Conservation (phyloP, 768 basidiomycete genomes). For the Lanmaoa pseudosensibilis region DNA sequence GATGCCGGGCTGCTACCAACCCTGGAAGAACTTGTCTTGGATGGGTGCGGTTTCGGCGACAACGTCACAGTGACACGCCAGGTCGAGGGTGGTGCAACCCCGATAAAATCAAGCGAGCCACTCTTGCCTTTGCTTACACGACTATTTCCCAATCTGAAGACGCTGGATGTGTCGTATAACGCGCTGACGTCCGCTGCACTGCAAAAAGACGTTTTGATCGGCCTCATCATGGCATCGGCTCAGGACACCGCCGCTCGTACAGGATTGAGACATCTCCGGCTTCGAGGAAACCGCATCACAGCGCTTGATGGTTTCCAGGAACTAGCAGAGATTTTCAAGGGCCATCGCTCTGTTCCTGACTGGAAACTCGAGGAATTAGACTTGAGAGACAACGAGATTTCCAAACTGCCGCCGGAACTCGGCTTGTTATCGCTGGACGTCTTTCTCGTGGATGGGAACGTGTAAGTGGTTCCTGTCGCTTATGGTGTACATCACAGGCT, state of each 20-base stretch:
- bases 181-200: constrained; percentile 55
- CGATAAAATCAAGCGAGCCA: constrained; percentile 50
- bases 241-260: constrained; percentile 34
- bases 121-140: constrained; percentile 58
- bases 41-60: constrained; percentile 71
- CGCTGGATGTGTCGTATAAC: constrained; percentile 79
- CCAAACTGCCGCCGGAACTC: constrained; percentile 63
- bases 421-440: constrained; percentile 78
- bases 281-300: constrained; percentile 68
- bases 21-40: constrained; percentile 72
- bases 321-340: constrained; percentile 64
- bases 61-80: constrained; percentile 47
- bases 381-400: constrained; percentile 78
- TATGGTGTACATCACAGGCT: neutral
- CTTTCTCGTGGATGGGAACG: constrained; percentile 81
- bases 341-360: constrained; percentile 55
- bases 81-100: constrained; percentile 32
- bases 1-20: constrained; percentile 52
- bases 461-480: constrained; percentile 48
- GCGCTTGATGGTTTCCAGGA: constrained; percentile 62
- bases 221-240: constrained; percentile 50
- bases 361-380: constrained; percentile 86
- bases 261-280: constrained; percentile 62
- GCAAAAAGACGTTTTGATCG: constrained; percentile 45
- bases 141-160: constrained; percentile 69